Evolutionary conservation across 1,139 yeast genomes (phyloP), one percentile per base, ranked within the genome.

Genomic region (Debaryomyces nepalensis): DNA sequence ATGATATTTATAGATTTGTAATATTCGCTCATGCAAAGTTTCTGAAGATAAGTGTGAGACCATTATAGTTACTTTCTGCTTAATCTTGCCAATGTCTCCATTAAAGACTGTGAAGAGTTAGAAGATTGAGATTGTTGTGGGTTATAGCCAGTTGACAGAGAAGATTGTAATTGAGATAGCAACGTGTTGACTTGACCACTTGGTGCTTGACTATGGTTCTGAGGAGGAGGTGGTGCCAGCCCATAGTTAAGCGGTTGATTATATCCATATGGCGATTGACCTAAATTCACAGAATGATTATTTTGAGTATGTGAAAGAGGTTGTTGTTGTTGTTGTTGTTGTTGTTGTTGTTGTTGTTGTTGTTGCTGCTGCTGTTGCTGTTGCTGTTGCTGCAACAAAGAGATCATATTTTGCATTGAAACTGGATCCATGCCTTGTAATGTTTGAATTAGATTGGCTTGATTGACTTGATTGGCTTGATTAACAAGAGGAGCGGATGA

Each of bases 391-490:
- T 63, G 66, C 12, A 70, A 72, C 42, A 76, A 55, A 1, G 73
- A 58, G 26, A 80, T 57, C 53, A 79, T 65, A 50, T 62, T 75
- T 40, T 79, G 81, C 45, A 79, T 67, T 12, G 81, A 71, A 31
- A 66, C 65, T 7, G 82, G 82, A 43, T 79, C 81, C 49, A 80
- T 58, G 37, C 66, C 70, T 54, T 77, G 81, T 40, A 80, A 57
- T 5, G 68, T 60, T 37, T 66, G 70, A 26, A 66, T 41, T 18
- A 59, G 46, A 31, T 47, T 44, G 10, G 51, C 42, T 40, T 45
- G 47, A 12, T 33, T 38, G 15, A n/a, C 32, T 34, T 38, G 32
- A 26, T 33, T 38, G 3, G 31, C 42, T 10, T 30, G 48, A 26
- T n/a, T n/a, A n/a, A n/a, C n/a, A n/a, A n/a, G n/a, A n/a, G n/a